phyloP scores from a whole-genome alignment of 2,329 filamentous ascomycete species.

The Tolypocladium endophyticum region DNA sequence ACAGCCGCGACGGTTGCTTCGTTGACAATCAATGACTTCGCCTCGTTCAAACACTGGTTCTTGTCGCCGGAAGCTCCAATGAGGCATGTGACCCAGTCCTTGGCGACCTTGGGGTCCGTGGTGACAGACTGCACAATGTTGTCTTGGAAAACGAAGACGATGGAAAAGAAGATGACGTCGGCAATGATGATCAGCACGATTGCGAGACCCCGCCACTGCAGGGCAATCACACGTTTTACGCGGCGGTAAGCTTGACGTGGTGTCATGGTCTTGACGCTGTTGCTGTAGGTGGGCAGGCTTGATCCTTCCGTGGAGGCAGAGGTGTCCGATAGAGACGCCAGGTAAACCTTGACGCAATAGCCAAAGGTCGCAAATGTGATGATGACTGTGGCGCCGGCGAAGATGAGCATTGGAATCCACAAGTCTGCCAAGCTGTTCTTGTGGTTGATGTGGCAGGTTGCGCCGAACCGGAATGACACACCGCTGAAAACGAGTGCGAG shows the following conservation, averaged over 20 bases:
- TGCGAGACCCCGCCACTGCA: constrained; percentile 89
- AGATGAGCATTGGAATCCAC: constrained; percentile 79
- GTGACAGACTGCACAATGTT: constrained; percentile 53
- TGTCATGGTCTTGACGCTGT: constrained; percentile 66
- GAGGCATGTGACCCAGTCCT: constrained; percentile 67
- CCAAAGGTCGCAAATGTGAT: constrained; percentile 76
- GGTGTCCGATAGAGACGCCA: constrained; percentile 70
- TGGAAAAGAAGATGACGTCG: constrained; percentile 88
- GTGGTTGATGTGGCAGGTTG: constrained; percentile 91
- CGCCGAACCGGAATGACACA: constrained; percentile 87
- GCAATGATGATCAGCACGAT: constrained; percentile 83
- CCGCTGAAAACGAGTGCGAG: constrained; percentile 76
- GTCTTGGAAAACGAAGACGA: constrained; percentile 84
- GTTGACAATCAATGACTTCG: constrained; percentile 55
- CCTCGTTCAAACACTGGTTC: constrained; percentile 51
- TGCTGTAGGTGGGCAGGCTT: constrained; percentile 57
- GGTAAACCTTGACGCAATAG: constrained; percentile 93
- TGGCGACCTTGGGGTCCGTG: constrained; percentile 40
- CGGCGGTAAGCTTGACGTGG: constrained; percentile 82
- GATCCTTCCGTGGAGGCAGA: constrained; percentile 61
- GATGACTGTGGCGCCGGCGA: constrained; percentile 65
- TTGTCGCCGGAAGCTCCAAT: constrained; percentile 43
- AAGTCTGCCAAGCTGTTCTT: constrained; percentile 71
- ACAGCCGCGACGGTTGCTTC: constrained; percentile 72
- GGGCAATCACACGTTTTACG: constrained; percentile 72